phyloP scores from a whole-genome alignment of 768 basidiomycete genomes.

The Lactarius deliciosus region DNA sequence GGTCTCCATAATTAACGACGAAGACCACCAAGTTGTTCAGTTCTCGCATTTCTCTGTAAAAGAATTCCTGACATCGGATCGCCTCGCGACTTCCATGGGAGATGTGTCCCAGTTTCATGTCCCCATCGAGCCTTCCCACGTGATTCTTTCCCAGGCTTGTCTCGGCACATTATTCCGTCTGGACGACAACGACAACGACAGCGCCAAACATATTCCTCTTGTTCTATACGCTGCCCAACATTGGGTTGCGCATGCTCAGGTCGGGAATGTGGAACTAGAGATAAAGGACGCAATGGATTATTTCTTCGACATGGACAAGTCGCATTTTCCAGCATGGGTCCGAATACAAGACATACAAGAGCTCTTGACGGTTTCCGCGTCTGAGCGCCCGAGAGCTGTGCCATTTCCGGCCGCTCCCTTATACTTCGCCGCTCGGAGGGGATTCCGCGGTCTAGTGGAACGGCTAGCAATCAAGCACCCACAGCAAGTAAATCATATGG shows the following conservation, averaged over 20 bases:
- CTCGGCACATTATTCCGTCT: background rate
- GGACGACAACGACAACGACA: background rate
- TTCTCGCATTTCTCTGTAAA: background rate
- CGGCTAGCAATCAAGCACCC: background rate
- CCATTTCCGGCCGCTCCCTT: background rate
- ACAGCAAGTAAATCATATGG: background rate
- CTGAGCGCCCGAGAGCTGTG: background rate
- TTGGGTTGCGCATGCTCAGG: background rate
- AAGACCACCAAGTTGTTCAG: background rate
- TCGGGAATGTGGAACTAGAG: background rate
- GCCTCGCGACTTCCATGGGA: background rate
- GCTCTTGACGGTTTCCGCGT: background rate
- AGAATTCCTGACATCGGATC: background rate
- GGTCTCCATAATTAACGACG: background rate
- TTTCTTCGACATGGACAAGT: background rate
- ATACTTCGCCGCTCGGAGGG: background rate
- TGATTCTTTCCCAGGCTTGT: background rate
- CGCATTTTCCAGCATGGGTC: background rate
- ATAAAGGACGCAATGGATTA: background rate
- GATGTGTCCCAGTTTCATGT: background rate
- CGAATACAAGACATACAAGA: background rate
- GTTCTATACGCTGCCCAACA: background rate
- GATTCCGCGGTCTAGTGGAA: background rate
- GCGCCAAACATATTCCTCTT: background rate
- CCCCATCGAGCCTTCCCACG: background rate